These are phyloP conservation scores for Xylaria sp. DNA, from an alignment of 2,329 filamentous ascomycete genomes.

Conservation along the genomic window DNA sequence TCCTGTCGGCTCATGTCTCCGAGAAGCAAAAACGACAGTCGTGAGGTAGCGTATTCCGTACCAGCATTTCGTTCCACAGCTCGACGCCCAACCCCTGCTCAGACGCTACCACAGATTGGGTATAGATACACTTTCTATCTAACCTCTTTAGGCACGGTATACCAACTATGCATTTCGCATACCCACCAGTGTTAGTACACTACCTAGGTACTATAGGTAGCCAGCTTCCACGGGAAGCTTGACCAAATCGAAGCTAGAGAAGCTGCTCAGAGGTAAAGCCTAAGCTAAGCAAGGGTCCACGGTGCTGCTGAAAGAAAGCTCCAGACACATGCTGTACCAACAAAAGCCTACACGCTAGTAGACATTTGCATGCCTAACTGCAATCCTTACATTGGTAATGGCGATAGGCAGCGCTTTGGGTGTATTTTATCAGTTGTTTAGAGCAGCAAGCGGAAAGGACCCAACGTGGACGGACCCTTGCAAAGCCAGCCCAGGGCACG, in stretches of 20 bases:
- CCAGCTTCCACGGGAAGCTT: slow-evolving; percentile 4
- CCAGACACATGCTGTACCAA: neutral
- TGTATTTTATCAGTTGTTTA: too few species aligned
- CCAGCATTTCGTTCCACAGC: slow-evolving; percentile 16
- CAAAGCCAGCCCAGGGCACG: neutral
- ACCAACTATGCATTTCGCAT: neutral
- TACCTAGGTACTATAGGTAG: neutral
- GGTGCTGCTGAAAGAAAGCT: neutral
- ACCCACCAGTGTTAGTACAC: neutral
- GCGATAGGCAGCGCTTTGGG: neutral
- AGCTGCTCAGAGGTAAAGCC: neutral
- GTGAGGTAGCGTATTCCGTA: slow-evolving; percentile 25
- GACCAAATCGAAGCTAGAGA: neutral
- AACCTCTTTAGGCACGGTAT: slow-evolving; percentile 15
- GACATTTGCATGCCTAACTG: neutral
- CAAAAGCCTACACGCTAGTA: neutral
- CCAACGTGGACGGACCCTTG: neutral
- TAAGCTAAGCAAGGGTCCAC: neutral
- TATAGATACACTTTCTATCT: neutral
- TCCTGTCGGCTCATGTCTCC: slow-evolving; percentile 40
- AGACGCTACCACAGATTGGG: slow-evolving; percentile 24
- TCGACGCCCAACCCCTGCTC: slow-evolving; percentile 15
- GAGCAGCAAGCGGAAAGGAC: slow-evolving; percentile 5
- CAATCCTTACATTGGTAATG: neutral
- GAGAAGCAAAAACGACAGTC: slow-evolving; percentile 40